Percentiles rank a stretch among this genome's conserved stretches.
Evolutionary conservation across 2,329 filamentous ascomycete genomes (phyloP).

Genomic region (Colletotrichum sp.): DNA sequence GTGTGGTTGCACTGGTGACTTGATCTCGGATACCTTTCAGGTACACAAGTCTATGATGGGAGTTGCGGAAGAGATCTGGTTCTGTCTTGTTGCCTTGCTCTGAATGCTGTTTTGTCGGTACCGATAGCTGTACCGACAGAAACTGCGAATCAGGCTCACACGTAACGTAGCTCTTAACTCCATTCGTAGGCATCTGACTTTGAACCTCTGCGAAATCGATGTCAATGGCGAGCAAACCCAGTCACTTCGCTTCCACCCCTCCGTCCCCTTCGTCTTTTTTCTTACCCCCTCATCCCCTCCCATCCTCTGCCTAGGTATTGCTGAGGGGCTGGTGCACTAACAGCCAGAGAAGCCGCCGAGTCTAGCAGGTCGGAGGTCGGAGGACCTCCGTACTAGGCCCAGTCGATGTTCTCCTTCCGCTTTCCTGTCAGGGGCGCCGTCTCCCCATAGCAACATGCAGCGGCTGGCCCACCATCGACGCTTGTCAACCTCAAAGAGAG

Average conservation of each 20-base stretch:
- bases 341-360: conserved; percentile 8
- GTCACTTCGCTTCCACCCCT: neutral
- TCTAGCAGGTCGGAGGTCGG: conserved; percentile 18
- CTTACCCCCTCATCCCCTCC: neutral
- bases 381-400: conserved; percentile 21
- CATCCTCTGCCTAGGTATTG: neutral
- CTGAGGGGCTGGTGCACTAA: conserved; percentile 18
- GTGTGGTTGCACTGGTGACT: neutral
- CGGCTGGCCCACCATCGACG: neutral
- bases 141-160: neutral
- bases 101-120: neutral
- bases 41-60: neutral
- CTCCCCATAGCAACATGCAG: neutral
- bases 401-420: conserved; percentile 12
- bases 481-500: neutral
- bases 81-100: neutral
- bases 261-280: neutral
- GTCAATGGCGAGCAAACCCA: neutral
- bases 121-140: neutral
- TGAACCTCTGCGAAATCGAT: neutral
- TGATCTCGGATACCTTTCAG: neutral
- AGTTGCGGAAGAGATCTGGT: neutral
- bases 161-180: neutral
- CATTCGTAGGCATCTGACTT: neutral
- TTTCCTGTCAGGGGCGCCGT: conserved; percentile 11